A percentile compares a stretch with the other conserved stretches of the same genome.
These are phyloP conservation scores for Emmonsia crescens DNA, from an alignment of 2,329 filamentous ascomycete species.

Conservation along the genomic window DNA sequence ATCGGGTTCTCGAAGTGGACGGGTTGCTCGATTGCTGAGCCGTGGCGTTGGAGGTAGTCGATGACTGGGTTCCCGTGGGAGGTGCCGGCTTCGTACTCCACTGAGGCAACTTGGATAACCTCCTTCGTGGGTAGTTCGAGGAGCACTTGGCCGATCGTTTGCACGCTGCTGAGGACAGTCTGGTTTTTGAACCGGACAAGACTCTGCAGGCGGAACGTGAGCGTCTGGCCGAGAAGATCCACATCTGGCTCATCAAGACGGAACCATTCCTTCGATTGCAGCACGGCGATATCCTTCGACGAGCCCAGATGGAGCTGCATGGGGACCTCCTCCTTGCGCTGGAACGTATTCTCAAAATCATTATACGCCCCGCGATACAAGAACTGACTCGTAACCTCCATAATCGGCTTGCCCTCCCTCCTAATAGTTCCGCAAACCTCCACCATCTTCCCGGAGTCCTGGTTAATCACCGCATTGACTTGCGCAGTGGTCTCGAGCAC, in stretches of 20 bases:
- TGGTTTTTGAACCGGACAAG: conserved; percentile 91
- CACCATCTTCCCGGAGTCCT: conserved; percentile 98
- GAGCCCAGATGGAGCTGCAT: conserved; percentile 85
- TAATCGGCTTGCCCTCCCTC: conserved; percentile 71
- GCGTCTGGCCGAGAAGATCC: conserved; percentile 80
- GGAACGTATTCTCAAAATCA: conserved; percentile 97
- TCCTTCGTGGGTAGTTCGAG: conserved; percentile 95
- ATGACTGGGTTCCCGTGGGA: conserved; percentile 95
- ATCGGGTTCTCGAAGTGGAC: conserved; percentile 97
- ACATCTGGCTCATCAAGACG: conserved; percentile 72
- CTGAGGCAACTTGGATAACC: conserved; percentile 90
- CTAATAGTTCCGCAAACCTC: conserved; percentile 97
- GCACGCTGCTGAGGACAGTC: conserved; percentile 78
- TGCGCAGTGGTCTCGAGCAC: conserved; percentile 85
- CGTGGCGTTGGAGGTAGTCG: conserved; percentile 88
- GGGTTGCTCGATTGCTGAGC: conserved; percentile 86
- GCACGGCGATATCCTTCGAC: conserved; percentile 81
- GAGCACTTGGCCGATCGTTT: conserved; percentile 85
- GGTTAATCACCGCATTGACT: conserved; percentile 96
- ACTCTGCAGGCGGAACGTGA: conserved; percentile 92
- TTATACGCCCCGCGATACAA: conserved; percentile 86
- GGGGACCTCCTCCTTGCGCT: conserved; percentile 89
- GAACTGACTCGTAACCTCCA: conserved; percentile 99
- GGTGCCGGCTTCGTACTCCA: conserved; percentile 83
- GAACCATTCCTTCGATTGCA: conserved; percentile 98